phyloP scores from a whole-genome alignment of 1,284 basidiomycete genomes.

The Thelephora terrestris region DNA sequence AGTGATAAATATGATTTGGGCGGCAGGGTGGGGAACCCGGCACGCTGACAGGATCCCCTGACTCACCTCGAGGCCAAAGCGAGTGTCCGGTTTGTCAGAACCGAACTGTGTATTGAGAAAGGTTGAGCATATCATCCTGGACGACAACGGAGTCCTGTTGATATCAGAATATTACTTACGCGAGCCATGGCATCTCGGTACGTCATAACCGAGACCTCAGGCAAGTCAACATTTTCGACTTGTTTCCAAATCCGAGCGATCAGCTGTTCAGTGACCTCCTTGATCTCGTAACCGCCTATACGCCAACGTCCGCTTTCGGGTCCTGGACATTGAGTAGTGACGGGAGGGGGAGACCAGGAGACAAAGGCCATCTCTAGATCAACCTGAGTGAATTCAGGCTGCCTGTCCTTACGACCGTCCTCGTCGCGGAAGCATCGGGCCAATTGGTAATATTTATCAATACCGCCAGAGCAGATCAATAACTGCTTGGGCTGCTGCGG shows the following conservation, averaged over 20 bases:
- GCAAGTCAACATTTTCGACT: slow-evolving; percentile 48
- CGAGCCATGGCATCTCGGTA: slow-evolving; percentile 80
- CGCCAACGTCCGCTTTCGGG: slow-evolving; percentile 46
- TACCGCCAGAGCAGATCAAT: slow-evolving; percentile 82
- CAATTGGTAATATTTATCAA: slow-evolving; percentile 88
- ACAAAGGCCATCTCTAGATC: slow-evolving; percentile 97
- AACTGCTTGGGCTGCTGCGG: slow-evolving; percentile 96
- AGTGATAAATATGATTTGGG: background rate
- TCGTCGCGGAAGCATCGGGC: slow-evolving; percentile 95
- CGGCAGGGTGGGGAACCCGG: background rate
- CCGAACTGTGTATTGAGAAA: slow-evolving; percentile 52
- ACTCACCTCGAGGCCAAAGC: slow-evolving; percentile 76
- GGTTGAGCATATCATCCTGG: background rate
- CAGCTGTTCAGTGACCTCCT: slow-evolving; percentile 64
- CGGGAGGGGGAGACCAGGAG: slow-evolving; percentile 48
- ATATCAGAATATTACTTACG: slow-evolving; percentile 32
- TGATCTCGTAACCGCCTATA: slow-evolving; percentile 77
- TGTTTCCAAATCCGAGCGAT: slow-evolving; percentile 68
- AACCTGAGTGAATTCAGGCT: slow-evolving; percentile 95
- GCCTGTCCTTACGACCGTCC: slow-evolving; percentile 87
- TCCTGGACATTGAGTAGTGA: slow-evolving; percentile 8
- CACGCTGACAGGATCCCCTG: too few species aligned
- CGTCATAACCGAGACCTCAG: slow-evolving; percentile 70
- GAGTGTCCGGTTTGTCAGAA: slow-evolving; percentile 90
- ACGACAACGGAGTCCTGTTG: background rate